Evolutionary conservation across 257 asterid genomes (phyloP), one percentile per base, ranked within the genome.

Genomic region (Mentha longifolia): DNA sequence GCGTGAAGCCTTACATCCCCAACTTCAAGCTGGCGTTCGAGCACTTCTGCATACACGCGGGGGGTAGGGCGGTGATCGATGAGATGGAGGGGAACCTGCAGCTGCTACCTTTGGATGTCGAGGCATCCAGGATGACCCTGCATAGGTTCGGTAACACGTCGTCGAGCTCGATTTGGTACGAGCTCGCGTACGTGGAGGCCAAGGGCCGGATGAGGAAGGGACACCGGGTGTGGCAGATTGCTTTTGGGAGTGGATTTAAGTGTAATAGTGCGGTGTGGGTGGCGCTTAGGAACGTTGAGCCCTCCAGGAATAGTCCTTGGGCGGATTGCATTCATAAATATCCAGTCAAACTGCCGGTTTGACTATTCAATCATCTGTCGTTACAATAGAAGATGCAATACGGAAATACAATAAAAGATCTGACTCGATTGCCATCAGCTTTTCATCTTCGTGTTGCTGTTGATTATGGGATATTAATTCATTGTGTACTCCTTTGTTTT

Each of bases 141-240:
- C 95, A 87, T 56, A 76, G 95, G 2, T 89, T 85, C 57, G 96
- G 96, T 7, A 89, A 89, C 73, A 89, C 95, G 47, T 89, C 96
- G 0, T 87, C 96, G 16, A 85, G 95, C 85, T 89, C 96, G 37
- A 87, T 87, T 3, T 89, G 96, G 96, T 89, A 89, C 59, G 96
- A 89, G 63, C 73, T 89, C 63, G 90, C 92, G 0, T 89, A 87
- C 49, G 80, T 39, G 0, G 96, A 89, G 81, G 95, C 96, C 22
- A 87, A 89, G 64, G 85, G 90, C 30, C 65, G 95, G 70, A 71
- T 87, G 74, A 57, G 78, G 42, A 74, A 58, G 52, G 96, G 96
- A 5, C 68, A 89, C n/a, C 43, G 83, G 10, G 85, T 89, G 14
- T 87, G 96, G 95, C 96, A 89, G 79, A 89, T 89, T 49, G 96